Percentiles rank a stretch among this genome's conserved stretches.
Conservation (phyloP, 371 early-diverging fungal genomes). For the Mortierella sp. region DNA sequence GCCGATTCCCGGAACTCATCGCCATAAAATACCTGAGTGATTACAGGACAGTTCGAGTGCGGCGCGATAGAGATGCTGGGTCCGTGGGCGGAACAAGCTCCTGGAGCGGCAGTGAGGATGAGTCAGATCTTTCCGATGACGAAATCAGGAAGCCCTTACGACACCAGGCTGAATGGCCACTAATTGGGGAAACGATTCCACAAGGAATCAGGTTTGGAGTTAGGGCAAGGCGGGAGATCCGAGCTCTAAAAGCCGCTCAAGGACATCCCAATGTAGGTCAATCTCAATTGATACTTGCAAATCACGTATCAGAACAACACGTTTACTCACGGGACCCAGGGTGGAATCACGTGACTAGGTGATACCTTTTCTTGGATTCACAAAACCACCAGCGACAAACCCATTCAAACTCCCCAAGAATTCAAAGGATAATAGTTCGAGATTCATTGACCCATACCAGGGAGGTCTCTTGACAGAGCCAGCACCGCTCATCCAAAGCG, state of each 20-base stretch:
- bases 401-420: constrained; percentile 9
- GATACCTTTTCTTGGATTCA: constrained; percentile 46
- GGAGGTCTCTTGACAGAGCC: background rate
- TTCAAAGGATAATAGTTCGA: background rate
- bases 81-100: background rate
- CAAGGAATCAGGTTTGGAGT: constrained; percentile 29
- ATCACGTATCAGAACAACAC: no score
- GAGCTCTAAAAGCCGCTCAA: constrained; percentile 42
- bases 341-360: constrained; percentile 6
- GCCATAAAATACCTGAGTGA: constrained; percentile 47
- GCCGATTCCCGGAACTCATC: constrained; percentile 5
- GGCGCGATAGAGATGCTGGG: background rate
- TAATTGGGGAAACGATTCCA: constrained; percentile 16
- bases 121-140: constrained; percentile 12
- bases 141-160: background rate
- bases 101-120: constrained; percentile 20
- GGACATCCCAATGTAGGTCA: constrained; percentile 42
- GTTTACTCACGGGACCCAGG: no score
- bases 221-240: constrained; percentile 43
- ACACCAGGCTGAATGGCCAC: background rate
- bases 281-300: background rate
- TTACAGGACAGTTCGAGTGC: constrained; percentile 6
- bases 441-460: background rate
- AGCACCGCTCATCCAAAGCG: background rate
- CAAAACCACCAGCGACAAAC: constrained; percentile 13